These are phyloP conservation scores for Knufia petricola DNA, from an alignment of 2,329 filamentous ascomycete genomes.

Conservation along the genomic window DNA sequence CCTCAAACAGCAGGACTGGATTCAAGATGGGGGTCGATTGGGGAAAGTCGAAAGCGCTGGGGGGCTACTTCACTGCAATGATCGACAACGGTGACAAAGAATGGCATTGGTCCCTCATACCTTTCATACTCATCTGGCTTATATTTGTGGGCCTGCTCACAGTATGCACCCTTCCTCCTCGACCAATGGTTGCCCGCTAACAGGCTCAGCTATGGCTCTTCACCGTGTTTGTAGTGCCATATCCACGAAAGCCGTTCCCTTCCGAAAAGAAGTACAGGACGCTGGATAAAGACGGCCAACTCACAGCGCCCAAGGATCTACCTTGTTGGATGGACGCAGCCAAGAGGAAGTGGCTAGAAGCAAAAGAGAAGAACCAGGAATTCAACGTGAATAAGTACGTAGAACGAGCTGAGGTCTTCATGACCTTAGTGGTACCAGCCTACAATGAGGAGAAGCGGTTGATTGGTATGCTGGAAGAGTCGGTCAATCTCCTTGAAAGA, in stretches of 20 bases:
- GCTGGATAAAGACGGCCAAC: constrained; percentile 54
- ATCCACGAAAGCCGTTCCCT: constrained; percentile 60
- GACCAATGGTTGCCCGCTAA: background rate
- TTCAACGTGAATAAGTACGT: constrained; percentile 41
- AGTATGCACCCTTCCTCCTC: constrained; percentile 9
- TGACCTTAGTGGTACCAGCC: constrained; percentile 87
- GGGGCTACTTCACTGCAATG: background rate
- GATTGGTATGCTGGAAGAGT: constrained; percentile 77
- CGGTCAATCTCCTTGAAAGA: constrained; percentile 72
- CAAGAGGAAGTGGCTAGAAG: constrained; percentile 44
- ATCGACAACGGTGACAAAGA: constrained; percentile 3
- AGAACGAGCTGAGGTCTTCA: constrained; percentile 67
- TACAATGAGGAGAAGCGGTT: constrained; percentile 89
- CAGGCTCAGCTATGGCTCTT: constrained; percentile 50
- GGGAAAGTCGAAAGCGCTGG: constrained; percentile 3
- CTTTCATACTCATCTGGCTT: constrained; percentile 21
- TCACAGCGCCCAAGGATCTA: constrained; percentile 47
- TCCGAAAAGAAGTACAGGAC: constrained; percentile 84
- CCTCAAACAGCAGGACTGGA: background rate
- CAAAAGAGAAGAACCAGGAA: constrained; percentile 33
- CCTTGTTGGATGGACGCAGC: constrained; percentile 83
- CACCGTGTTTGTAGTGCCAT: constrained; percentile 67
- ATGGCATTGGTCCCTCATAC: constrained; percentile 17
- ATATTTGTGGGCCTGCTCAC: constrained; percentile 15
- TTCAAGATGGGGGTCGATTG: constrained; percentile 7